Base-by-base conservation (phyloP, 1,284 basidiomycete genomes). In the Papiliotrema laurentii region DNA sequence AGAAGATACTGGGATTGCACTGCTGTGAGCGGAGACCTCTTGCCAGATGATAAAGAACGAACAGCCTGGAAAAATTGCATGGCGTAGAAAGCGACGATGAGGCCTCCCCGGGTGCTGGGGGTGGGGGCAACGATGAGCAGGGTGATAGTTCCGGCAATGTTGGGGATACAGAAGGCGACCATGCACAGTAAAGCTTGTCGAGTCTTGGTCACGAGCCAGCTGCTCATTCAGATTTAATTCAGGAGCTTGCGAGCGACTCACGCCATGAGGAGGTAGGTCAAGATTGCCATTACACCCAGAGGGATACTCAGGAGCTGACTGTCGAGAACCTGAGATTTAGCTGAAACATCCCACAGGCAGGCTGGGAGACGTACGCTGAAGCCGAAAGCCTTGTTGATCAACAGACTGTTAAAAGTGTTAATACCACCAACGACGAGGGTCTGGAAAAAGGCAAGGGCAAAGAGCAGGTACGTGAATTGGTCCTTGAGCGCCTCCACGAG, bases 391-490 rank as follows among this genome's bases (percentile, higher is more conserved):
- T 47, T 34, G 42, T 53, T 57, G 43, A 57, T 55, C 2, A 59
- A 43, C n/a, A 59, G 33, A 13, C 36, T 39, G 47, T 46, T 49
- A 45, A 59, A 59, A 6, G 49, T 55, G 25, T 41, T 43, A 25
- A 62, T 31, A 5, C 67, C 65, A 26, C 67, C 67, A 7, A 66
- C 61, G 4, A 67, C 58, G 5, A 63, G 39, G 14, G 59, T 60
- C 34, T 64, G 48, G 43, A 56, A 55, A 36, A 64, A 47, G 14
- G 56, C 49, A 37, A 67, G 51, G 25, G 51, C 27, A 56, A 66
- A 66, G 13, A 69, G 53, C 7, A 57, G 36, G 30, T 50, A 62
- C 10, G 56, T 51, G 43, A 61, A 53, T 18, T 63, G 64, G 50
- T 69, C 67, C 13, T 28, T 57, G 21, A 55, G 40, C 1, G 57